Base-by-base conservation (phyloP, 176 grass and related monocot genomes). In the Oryza meridionalis region DNA sequence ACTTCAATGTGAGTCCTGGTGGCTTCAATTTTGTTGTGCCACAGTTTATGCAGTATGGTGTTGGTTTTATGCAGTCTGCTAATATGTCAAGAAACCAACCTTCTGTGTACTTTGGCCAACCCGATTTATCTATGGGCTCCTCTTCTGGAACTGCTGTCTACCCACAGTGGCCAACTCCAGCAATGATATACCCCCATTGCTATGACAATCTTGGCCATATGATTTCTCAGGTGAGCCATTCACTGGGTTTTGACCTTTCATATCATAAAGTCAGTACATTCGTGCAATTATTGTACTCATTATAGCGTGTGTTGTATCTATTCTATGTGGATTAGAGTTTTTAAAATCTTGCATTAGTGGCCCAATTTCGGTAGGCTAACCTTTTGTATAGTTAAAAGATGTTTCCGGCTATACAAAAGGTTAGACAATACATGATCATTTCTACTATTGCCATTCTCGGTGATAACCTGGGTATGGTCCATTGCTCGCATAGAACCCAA, bases 131-230 rank as follows among this genome's bases (percentile, higher is more conserved):
- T 16, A 88, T 93, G 84, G 88, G 84, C 29, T 75, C 85, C 5
- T 77, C 82, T 76, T 79, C 84, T 45, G 84, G 85, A 83, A 79
- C 88, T 86, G 84, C 75, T 85, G 74, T 94, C 38, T 96, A 96
- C 72, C 75, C 88, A 76, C 97, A 93, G 58, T 99, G 93, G 93
- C 62, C 88, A 74, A 84, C 85, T 16, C 76, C 91, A 59, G 70
- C 93, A 58, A 90, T 96, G 89, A 85, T 92, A 90, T 96, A 99
- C 82, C 84, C 97, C 16, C 88, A 99, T 76, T 96, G 90, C 84
- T 96, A 94, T 84, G 89, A 93, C 65, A 90, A 94, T 32, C 77
- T 89, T 67, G 89, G 91, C 46, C 90, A 90, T 65, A 77, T 76
- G 62, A 78, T 94, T 31, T 88, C 89, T 55, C 97, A 99, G 91